A percentile compares a stretch with the other conserved stretches of the same genome.
phyloP scores from a whole-genome alignment of 306 rosid genomes.

The Trifolium subterraneum region DNA sequence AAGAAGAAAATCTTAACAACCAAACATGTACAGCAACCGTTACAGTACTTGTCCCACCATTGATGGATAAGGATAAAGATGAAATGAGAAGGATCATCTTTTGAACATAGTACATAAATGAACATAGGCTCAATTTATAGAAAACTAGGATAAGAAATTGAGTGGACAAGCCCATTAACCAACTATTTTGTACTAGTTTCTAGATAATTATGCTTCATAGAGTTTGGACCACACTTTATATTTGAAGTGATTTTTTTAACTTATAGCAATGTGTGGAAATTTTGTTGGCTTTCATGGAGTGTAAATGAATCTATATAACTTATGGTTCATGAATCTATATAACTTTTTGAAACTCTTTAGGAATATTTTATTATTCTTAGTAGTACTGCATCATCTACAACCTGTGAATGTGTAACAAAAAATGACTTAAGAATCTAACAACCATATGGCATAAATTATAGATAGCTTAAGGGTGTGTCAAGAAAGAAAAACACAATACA shows the following conservation, averaged over 20 bases:
- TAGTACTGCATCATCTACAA: constrained; percentile 33
- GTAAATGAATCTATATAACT: not conserved
- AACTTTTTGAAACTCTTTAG: constrained; percentile 14
- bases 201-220: constrained; percentile 42
- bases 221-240: constrained; percentile 39
- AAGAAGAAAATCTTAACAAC: constrained; percentile 18
- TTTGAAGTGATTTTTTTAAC: constrained; percentile 44
- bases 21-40: not conserved
- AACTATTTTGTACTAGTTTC: constrained; percentile 30
- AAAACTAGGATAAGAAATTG: constrained; percentile 46
- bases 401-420: constrained; percentile 31
- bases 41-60: constrained; percentile 35
- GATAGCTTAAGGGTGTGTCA: not conserved
- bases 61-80: constrained; percentile 47
- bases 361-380: constrained; percentile 38
- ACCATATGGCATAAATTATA: not conserved
- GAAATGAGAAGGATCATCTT: constrained; percentile 29
- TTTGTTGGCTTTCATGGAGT: constrained; percentile 28
- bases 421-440: constrained; percentile 8
- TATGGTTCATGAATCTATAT: constrained; percentile 30
- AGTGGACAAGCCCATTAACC: constrained; percentile 52
- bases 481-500: not conserved
- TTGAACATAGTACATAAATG: constrained; percentile 34
- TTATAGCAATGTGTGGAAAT: constrained; percentile 43
- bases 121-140: not conserved